Evolutionary conservation across 768 basidiomycete species (phyloP).

Genomic region (Leccinum arenicola): DNA sequence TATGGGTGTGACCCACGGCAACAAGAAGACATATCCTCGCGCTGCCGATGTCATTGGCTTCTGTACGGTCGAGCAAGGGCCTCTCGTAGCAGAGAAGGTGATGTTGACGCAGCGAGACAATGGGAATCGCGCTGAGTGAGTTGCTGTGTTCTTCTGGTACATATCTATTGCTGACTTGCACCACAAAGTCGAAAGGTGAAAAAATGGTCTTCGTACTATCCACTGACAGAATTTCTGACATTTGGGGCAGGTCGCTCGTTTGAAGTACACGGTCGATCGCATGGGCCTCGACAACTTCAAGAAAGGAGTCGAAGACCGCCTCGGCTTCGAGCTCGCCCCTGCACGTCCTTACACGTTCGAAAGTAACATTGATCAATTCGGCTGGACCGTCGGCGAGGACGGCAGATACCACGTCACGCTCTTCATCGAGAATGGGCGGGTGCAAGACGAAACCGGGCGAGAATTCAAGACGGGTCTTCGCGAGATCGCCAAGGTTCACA

Average conservation of each 20-base stretch:
- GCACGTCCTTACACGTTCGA: constrained; percentile 79
- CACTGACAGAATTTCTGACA: constrained; percentile 11
- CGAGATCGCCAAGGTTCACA: constrained; percentile 93
- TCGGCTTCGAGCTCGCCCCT: constrained; percentile 75
- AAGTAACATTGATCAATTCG: constrained; percentile 89
- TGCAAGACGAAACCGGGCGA: constrained; percentile 88
- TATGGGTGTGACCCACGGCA: constrained; percentile 99
- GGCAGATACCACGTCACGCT: constrained; percentile 89
- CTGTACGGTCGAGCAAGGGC: constrained; percentile 84
- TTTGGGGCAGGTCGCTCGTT: constrained; percentile 66
- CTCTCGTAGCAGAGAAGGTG: constrained; percentile 85
- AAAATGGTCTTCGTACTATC: neutral
- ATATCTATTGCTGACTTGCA: neutral
- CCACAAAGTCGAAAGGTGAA: constrained; percentile 52
- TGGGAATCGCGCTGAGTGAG: constrained; percentile 91
- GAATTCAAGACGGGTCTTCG: constrained; percentile 91
- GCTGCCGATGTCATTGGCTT: constrained; percentile 87
- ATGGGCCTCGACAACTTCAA: constrained; percentile 89
- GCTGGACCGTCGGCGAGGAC: constrained; percentile 87
- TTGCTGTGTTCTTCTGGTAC: constrained; percentile 8
- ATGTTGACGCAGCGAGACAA: constrained; percentile 94
- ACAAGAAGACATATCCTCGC: constrained; percentile 98
- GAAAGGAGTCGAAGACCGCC: constrained; percentile 82
- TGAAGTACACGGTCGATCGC: constrained; percentile 97
- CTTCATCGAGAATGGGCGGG: constrained; percentile 97